phyloP scores from a whole-genome alignment of 2,329 filamentous ascomycete species.

The Aspergillus sp. region DNA sequence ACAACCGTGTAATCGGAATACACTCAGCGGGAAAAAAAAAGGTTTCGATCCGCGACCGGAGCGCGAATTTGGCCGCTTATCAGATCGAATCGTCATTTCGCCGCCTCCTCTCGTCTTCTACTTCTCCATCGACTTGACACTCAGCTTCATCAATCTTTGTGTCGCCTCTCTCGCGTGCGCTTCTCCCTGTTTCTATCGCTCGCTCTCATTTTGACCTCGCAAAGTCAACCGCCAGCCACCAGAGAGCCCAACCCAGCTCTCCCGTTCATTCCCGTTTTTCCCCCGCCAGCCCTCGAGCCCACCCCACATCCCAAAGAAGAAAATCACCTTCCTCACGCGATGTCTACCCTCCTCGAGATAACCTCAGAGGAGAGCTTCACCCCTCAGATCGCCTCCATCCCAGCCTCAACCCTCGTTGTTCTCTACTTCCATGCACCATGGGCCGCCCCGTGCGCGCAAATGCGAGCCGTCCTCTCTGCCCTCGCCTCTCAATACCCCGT shows the following conservation, averaged over 20 bases:
- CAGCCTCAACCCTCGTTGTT: slow-evolving; percentile 71
- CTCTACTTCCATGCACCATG: slow-evolving; percentile 96
- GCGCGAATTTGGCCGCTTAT: slow-evolving; percentile 20
- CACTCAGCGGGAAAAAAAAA: background rate
- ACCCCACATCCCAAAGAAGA: slow-evolving; percentile 1
- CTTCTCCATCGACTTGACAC: slow-evolving; percentile 5
- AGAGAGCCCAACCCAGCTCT: background rate
- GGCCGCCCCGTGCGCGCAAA: slow-evolving; percentile 94
- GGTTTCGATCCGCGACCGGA: slow-evolving; percentile 33
- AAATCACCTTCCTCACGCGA: slow-evolving; percentile 37
- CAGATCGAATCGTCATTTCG: slow-evolving; percentile 11
- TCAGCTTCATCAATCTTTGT: background rate
- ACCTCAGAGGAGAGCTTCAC: slow-evolving; percentile 72
- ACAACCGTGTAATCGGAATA: slow-evolving; percentile 8
- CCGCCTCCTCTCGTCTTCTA: slow-evolving; percentile 10
- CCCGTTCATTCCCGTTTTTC: background rate
- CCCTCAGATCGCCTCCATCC: slow-evolving; percentile 63
- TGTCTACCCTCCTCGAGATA: slow-evolving; percentile 79
- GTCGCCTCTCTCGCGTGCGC: background rate
- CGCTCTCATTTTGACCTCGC: background rate
- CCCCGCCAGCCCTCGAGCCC: background rate
- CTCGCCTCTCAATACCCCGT: slow-evolving; percentile 83
- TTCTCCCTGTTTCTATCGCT: background rate
- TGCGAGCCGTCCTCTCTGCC: slow-evolving; percentile 80
- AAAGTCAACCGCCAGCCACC: background rate